Evolutionary conservation across 2,329 filamentous ascomycete genomes (phyloP), one percentile per base, ranked within the genome.

Genomic region (Colletotrichum musae): DNA sequence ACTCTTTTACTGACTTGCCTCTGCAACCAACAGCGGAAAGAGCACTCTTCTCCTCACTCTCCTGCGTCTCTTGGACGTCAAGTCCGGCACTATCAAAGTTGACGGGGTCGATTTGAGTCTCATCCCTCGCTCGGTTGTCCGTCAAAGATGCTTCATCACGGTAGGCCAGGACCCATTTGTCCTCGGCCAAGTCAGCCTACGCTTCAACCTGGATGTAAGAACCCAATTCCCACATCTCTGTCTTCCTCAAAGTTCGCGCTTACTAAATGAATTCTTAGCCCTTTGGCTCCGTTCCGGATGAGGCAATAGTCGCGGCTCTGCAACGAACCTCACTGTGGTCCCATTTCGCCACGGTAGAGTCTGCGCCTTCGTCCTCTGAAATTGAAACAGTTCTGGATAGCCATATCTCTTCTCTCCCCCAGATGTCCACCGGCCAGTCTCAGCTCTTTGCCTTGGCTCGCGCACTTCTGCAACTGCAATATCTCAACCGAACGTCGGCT

Each of bases 131-230:
- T 53, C 39, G 2, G 6, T 68, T 6, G n/a, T 68, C 10, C 24
- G 65, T 28, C 47, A 68, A 2, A 28, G n/a, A 6, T 68, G 65
- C 36, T 68, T 68, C 26, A 48, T 64, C 18, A 58, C 65, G 4
- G 47, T 68, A 6, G 6, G 32, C 9, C 65, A 68, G 21, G 65
- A 68, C 6, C 13, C 39, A 3, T 58, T 54, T 9, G 7, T 64
- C 4, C 47, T 68, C 1, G 48, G 54, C 1, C 59, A 68, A 21
- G 41, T 48, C 13, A 68, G 53, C 7, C 65, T 68, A n/a, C 65
- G 65, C 2, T 64, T 68, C n/a, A 68, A 64, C 6, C 39, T 64
- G 6, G 61, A 64, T 5, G 65, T 64, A 53, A 61, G 58, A 7
- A 36, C 43, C 9, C 15, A 16, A 3, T 28, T 24, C 21, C 2